A percentile compares a stretch with the other conserved stretches of the same genome.
Evolutionary conservation across 805 yeast genomes (phyloP).

Genomic region (Geotrichum ghanense): DNA sequence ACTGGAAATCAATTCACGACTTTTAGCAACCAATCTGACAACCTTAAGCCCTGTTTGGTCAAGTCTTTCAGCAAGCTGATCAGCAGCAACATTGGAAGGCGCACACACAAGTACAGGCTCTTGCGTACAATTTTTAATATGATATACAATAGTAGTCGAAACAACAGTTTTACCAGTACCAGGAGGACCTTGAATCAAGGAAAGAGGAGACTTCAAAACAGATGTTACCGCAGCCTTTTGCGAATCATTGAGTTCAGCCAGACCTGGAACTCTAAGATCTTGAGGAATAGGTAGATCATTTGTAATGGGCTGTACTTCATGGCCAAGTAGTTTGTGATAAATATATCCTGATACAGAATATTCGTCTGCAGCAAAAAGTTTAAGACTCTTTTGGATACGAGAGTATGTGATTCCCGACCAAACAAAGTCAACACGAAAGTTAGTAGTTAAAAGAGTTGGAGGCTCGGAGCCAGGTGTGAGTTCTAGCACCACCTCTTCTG

Average conservation of each 20-base stretch:
- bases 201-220: constrained; percentile 59
- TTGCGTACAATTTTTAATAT: constrained; percentile 48
- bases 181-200: constrained; percentile 91
- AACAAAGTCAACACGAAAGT: constrained; percentile 74
- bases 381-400: constrained; percentile 75
- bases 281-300: constrained; percentile 41
- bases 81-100: constrained; percentile 92
- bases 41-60: constrained; percentile 63
- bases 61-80: constrained; percentile 71
- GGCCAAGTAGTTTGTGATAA: constrained; percentile 72
- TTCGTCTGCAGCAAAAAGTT: constrained; percentile 55
- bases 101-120: constrained; percentile 79
- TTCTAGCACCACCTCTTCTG: constrained; percentile 65
- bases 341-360: constrained; percentile 62
- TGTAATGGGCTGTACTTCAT: constrained; percentile 47
- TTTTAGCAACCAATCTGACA: constrained; percentile 62
- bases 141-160: constrained; percentile 78
- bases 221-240: constrained; percentile 67
- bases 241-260: constrained; percentile 61
- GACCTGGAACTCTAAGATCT: constrained; percentile 50
- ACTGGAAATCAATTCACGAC: constrained; percentile 57
- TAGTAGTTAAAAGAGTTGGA: constrained; percentile 48
- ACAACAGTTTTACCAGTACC: constrained; percentile 95
- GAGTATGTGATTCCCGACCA: constrained; percentile 82
- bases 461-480: constrained; percentile 32